Conservation (phyloP, 2,329 filamentous ascomycete species). For the Fusarium nygamai region DNA sequence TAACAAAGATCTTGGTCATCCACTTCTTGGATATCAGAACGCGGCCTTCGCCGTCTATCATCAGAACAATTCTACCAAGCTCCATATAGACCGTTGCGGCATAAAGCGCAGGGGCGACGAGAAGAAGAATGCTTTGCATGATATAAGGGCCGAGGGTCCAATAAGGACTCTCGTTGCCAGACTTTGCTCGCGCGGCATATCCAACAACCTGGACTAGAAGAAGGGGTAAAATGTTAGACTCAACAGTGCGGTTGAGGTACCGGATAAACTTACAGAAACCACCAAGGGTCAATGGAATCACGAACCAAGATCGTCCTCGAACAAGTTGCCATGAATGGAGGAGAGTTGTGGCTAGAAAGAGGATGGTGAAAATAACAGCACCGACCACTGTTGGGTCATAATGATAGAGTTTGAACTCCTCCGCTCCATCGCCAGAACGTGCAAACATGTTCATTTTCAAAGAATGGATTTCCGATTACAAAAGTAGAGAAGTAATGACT, state of each 20-base stretch:
- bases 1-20: conserved; percentile 33
- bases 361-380: not conserved
- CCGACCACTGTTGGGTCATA: not conserved
- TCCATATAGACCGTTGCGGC: conserved; percentile 8
- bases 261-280: not conserved
- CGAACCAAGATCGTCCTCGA: not conserved
- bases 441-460: not conserved
- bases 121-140: conserved; percentile 1
- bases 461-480: not conserved
- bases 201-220: not conserved
- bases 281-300: not conserved
- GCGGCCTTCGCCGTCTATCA: not conserved
- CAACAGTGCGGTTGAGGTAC: accelerated
- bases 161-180: not conserved
- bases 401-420: not conserved
- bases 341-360: not conserved
- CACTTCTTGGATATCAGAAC: conserved; percentile 11
- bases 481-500: accelerated
- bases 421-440: not conserved
- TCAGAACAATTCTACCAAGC: not conserved
- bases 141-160: conserved; percentile 1
- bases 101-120: not conserved
- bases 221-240: not conserved
- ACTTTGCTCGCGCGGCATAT: conserved; percentile 5
- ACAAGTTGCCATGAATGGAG: not conserved